Percentiles rank a stretch among this genome's conserved stretches.
Conservation (phyloP, 1,284 basidiomycete species). For the Sparassis latifolia region DNA sequence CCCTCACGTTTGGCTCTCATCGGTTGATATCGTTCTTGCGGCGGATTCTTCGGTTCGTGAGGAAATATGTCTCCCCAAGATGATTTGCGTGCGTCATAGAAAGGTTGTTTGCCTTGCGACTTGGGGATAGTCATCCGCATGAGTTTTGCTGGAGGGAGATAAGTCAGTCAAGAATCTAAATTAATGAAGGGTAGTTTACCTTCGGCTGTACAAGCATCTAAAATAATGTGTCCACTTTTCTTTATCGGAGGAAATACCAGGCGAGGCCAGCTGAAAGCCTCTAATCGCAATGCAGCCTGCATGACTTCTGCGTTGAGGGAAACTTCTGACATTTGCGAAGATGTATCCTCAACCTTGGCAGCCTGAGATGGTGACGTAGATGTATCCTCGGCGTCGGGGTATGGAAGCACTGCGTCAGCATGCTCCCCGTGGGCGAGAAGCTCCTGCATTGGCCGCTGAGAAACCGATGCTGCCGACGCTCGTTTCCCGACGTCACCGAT, state of each 20-base stretch:
- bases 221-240: conserved; percentile 86
- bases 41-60: conserved; percentile 70
- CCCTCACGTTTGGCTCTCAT: conserved; percentile 25
- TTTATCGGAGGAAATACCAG: conserved; percentile 89
- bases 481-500: conserved; percentile 53
- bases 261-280: conserved; percentile 85
- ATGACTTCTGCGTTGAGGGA: conserved; percentile 26
- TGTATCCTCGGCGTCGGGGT: too few relatives aligned
- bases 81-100: conserved; percentile 92
- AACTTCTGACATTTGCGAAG: not conserved
- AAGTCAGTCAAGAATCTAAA: conserved; percentile 1
- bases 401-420: too few relatives aligned
- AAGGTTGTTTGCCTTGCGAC: conserved; percentile 91
- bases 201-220: conserved; percentile 83
- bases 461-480: conserved; percentile 17
- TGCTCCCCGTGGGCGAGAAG: conserved; percentile 38
- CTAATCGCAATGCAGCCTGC: conserved; percentile 45
- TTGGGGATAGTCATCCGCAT: conserved; percentile 88
- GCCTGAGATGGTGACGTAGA: too few relatives aligned
- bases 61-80: conserved; percentile 95
- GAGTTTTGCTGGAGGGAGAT: conserved; percentile 60
- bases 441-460: conserved; percentile 31
- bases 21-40: conserved; percentile 55
- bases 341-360: not conserved
- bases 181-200: conserved; percentile 39